Base-by-base conservation (phyloP, 108 stramenopile species). In the Cyclotella atomus region DNA sequence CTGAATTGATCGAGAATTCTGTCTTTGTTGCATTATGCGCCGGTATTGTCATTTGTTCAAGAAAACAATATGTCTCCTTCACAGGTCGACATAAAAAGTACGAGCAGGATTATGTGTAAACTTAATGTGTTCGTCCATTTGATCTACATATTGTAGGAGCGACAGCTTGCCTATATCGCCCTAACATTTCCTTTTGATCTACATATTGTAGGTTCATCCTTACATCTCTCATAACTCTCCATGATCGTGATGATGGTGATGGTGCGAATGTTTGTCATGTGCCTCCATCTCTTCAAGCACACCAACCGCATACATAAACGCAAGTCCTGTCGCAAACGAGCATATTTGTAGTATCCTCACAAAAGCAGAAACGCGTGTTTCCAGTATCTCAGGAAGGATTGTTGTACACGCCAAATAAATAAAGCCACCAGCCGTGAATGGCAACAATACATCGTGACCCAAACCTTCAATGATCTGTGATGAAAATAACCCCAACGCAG, bases 371-470 rank as follows among this genome's bases (percentile, higher is more conserved):
- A 38, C 67, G 29, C 63, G 53, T 46, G 87, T 83, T 52, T 88
- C 85, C 29, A 94, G 71, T 25, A 94, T 60, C 46, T 93, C 88
- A 5, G 96, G 92, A 20, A 94, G 65, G 27, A 97, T 90, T 15
- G 85, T 86, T 23, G 79, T 76, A 14, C 91, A 77, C 10, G 94
- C 89, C 20, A 97, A 60, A 54, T 97, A 97, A n/a, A 95, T 65
- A 79, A 97, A 95, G 0, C 75, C 96, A 47, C 96, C 96, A 2
- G 91, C 86, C 7, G 91, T 93, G 28, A 94, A 83, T 35, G 84
- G 83, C 14, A 92, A 43, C 55, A 95, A 71, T 4, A 76, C 33
- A 47, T 88, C 87, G 53, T 70, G 67, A 24, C 60, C 81, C 55
- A 84, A 53, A 24, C 81, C 66, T 32, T 84, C 66, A 30, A 85